A percentile compares a stretch with the other conserved stretches of the same genome.
These are phyloP conservation scores for Moesziomyces aphidis DNA, from an alignment of 1,284 basidiomycete genomes.

Conservation along the genomic window DNA sequence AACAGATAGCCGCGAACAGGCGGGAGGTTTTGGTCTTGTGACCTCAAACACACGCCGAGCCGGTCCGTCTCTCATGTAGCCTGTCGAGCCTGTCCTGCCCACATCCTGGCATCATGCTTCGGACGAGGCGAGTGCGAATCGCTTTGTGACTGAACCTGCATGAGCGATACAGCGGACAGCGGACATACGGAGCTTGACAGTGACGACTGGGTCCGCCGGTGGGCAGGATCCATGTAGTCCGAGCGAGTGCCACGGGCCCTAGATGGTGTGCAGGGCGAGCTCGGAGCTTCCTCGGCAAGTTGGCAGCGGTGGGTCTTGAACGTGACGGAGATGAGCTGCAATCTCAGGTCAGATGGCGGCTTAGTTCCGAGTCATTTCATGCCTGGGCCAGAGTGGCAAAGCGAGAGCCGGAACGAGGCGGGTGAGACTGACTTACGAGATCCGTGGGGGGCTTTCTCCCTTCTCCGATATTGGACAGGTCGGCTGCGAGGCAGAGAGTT, in stretches of 20 bases:
- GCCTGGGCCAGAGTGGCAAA: background rate
- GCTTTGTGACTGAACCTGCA: too few species aligned
- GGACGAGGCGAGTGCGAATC: too few species aligned
- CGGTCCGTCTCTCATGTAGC: too few species aligned
- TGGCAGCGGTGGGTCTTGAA: background rate
- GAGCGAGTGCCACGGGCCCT: too few species aligned
- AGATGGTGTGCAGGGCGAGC: too few species aligned
- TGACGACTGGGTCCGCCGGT: too few species aligned
- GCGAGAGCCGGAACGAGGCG: background rate
- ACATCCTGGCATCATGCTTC: too few species aligned
- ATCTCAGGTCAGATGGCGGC: conserved; percentile 15
- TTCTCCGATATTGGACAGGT: background rate
- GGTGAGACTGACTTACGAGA: background rate
- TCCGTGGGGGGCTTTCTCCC: background rate
- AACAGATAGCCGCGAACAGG: background rate
- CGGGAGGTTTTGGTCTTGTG: background rate
- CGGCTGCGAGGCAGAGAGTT: background rate
- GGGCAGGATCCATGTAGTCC: too few species aligned
- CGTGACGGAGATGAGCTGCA: background rate
- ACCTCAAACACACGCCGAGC: background rate
- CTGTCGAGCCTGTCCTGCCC: too few species aligned
- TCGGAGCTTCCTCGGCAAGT: conserved; percentile 10
- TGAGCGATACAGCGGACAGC: too few species aligned
- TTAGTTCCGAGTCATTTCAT: conserved; percentile 13
- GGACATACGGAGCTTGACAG: too few species aligned